Evolutionary conservation across 768 basidiomycete species (phyloP).

Genomic region (Imleria badia): DNA sequence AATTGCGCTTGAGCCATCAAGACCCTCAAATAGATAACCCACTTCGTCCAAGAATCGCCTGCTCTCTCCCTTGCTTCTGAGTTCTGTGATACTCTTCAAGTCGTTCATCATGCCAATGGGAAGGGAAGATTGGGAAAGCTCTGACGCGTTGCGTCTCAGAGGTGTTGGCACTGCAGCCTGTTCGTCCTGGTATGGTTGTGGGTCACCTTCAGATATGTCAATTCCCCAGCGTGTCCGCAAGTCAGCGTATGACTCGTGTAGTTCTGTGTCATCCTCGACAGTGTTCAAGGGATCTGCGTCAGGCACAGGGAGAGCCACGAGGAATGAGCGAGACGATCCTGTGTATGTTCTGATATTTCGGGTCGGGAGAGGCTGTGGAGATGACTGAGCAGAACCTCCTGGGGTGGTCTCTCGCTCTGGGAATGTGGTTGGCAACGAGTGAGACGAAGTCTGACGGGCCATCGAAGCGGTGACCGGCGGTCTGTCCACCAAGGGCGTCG

Average conservation of each 20-base stretch:
- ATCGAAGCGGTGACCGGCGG: neutral
- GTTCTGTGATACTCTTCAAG: slow-evolving; percentile 76
- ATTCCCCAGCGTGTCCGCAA: slow-evolving; percentile 80
- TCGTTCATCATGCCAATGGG: slow-evolving; percentile 67
- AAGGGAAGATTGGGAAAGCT: slow-evolving; percentile 40
- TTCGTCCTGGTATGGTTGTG: slow-evolving; percentile 34
- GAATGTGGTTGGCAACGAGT: slow-evolving; percentile 20
- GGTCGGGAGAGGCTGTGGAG: slow-evolving; percentile 26
- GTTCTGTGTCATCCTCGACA: slow-evolving; percentile 49
- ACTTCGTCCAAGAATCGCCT: slow-evolving; percentile 81
- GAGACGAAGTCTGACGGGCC: slow-evolving; percentile 25
- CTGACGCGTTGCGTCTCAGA: slow-evolving; percentile 28
- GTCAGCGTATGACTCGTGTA: slow-evolving; percentile 73
- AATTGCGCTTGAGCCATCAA: slow-evolving; percentile 51
- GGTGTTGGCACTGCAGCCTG: neutral
- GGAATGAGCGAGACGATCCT: slow-evolving; percentile 77
- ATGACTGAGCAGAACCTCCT: slow-evolving; percentile 25
- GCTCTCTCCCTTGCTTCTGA: slow-evolving; percentile 77
- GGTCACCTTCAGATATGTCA: slow-evolving; percentile 75
- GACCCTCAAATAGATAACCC: slow-evolving; percentile 82
- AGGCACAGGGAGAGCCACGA: slow-evolving; percentile 55
- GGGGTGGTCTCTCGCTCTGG: slow-evolving; percentile 27
- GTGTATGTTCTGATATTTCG: slow-evolving; percentile 66
- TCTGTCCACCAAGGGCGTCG: neutral
- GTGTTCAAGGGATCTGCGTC: slow-evolving; percentile 25